Base-by-base conservation (phyloP, 208 protist genomes). In the Novymonas esmeraldas region DNA sequence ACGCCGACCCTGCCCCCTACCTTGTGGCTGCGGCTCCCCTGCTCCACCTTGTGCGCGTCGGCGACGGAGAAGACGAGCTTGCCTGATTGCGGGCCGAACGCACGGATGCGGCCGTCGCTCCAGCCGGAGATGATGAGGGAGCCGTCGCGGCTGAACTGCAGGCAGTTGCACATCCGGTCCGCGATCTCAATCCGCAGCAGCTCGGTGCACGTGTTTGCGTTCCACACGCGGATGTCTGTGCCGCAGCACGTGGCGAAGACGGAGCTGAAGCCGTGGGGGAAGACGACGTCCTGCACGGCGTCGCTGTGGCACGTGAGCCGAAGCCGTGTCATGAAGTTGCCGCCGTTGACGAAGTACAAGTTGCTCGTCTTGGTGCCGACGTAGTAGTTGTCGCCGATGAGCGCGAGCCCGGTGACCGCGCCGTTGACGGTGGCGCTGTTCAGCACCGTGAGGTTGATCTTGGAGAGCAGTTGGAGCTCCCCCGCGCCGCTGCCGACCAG, bases 21-120 rank as follows among this genome's bases (percentile, higher is more conserved):
- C 64, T 76, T 84, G 59, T 77, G 85, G 31, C 90, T 79, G 52
- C 71, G 59, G 36, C 63, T 69, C 18, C 84, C 81, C n/a, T 79
- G 85, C 56, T 95, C 82, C 34, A 82, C 82, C 70, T 96, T 96
- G 81, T 99, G 97, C 5, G 96, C 97, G 76, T 99, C 96, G 74
- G 98, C 95, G 55, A 99, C 95, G 14, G 96, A 97, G 78, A 96
- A 98, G n/a, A 98, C 69, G 22, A 98, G 85, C 62, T 96, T 97
- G 31, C 97, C 97, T 3, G 85, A 93, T 80, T 99, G 93, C 50
- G 97, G 97, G 4, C 94, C 95, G 72, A 99, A 99, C 31, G 82
- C 91, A 28, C 97, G 94, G 38, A 99, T 82, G 69, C 97, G 97
- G 33, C 97, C 97, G 75, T 98, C 97, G 79, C 80, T 95, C 96